Evolutionary conservation across 331 rosid species (phyloP), one percentile per base, ranked within the genome.

Genomic region (Malus hybrid): DNA sequence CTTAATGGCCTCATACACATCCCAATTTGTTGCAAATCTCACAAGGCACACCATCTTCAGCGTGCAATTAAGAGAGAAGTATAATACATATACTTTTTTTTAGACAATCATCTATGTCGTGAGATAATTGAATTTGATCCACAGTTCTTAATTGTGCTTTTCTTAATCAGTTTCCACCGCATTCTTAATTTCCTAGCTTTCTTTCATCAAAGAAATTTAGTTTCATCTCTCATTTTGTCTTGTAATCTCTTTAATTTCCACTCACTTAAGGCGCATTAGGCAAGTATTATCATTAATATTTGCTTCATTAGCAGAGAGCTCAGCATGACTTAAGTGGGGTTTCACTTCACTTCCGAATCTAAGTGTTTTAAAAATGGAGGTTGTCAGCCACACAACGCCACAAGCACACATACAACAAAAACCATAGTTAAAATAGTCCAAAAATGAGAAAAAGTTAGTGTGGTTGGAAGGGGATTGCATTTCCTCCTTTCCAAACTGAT

Each of bases 291-390:
- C 48, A 69, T 63, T 80, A 73, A 67, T 6, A 68, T 28, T 73
- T 44, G 64, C 76, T 73, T 77, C 71, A 86, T 85, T 75, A 79
- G 70, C 65, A 69, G 71, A 78, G 82, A 73, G 74, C 77, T 67
- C 80, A 69, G 82, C 82, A 5, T 56, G 42, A 79, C 61, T 81
- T 24, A 62, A 7, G 91, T 88, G 91, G 91, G 76, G 78, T 83
- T 87, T 83, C 85, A 66, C 85, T 86, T 82, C 93, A 85, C 85
- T 78, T 85, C 83, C 85, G 83, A 86, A 90, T 88, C 88, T 65
- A 77, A 73, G 64, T 83, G 87, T 77, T 74, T 82, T 8, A 20
- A 4, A 83, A 83, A 74, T 80, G 81, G 79, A 68, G 65, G 48
- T 72, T 52, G 70, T 57, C 87, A 85, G 66, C 80, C 83, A 81